Conservation (phyloP, 108 stramenopile species). For the Epithemia pelagica region DNA sequence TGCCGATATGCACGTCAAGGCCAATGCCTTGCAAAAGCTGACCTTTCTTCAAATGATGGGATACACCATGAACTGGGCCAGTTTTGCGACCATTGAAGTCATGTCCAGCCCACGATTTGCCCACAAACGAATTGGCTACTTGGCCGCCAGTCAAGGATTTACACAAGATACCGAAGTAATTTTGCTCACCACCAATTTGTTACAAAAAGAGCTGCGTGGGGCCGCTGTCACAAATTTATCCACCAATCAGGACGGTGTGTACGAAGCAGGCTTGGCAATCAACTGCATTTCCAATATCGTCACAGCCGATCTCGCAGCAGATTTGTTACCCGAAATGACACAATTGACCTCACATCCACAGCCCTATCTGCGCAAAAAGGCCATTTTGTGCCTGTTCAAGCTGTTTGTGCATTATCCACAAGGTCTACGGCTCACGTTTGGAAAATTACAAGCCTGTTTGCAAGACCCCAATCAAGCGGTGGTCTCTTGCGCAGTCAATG, state of each 20-base stretch:
- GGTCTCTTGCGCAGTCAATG: conserved; percentile 96
- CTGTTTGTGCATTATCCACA: conserved; percentile 98
- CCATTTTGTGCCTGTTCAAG: conserved; percentile 93
- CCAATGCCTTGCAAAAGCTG: conserved; percentile 93
- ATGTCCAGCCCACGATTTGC: conserved; percentile 94
- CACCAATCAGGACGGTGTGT: conserved; percentile 57
- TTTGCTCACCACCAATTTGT: conserved; percentile 92
- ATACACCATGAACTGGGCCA: conserved; percentile 94
- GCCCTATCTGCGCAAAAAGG: conserved; percentile 97
- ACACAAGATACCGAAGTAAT: conserved; percentile 94
- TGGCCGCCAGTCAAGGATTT: conserved; percentile 93
- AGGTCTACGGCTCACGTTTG: conserved; percentile 95
- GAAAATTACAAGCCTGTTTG: conserved; percentile 82
- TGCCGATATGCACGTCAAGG: conserved; percentile 86
- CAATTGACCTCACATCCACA: conserved; percentile 78
- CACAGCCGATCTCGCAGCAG: conserved; percentile 89
- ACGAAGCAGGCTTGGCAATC: conserved; percentile 94
- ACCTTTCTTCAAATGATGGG: conserved; percentile 99
- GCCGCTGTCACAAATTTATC: conserved; percentile 25
- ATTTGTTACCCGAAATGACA: conserved; percentile 86
- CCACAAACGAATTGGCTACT: conserved; percentile 92
- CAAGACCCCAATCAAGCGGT: conserved; percentile 89
- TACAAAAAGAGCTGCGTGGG: conserved; percentile 94
- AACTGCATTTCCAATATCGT: conserved; percentile 97
- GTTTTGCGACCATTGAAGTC: conserved; percentile 92